Conservation (phyloP, 371 early-diverging fungal genomes). For the Mucor plumbeus region DNA sequence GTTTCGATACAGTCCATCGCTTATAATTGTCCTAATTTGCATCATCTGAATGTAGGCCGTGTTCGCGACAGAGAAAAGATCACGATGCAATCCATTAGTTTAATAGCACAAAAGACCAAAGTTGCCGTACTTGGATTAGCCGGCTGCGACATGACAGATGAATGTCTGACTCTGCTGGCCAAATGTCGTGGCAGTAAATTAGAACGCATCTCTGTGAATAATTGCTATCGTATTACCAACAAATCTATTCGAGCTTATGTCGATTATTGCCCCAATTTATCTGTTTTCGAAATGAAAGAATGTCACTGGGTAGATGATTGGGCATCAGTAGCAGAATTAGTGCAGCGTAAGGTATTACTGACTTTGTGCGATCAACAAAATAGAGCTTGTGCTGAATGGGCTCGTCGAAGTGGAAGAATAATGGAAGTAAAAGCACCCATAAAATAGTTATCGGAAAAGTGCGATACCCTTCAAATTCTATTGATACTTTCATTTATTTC, state of each 20-base stretch:
- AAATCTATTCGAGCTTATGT: constrained; percentile 52
- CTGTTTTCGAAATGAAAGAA: constrained; percentile 68
- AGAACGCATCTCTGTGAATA: constrained; percentile 64
- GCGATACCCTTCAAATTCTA: background rate
- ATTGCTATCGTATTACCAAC: constrained; percentile 62
- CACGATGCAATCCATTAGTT: constrained; percentile 53
- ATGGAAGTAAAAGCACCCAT: constrained; percentile 45
- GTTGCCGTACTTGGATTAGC: constrained; percentile 61
- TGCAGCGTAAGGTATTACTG: constrained; percentile 45
- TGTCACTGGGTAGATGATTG: constrained; percentile 56
- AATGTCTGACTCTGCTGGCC: constrained; percentile 58
- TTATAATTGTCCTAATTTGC: constrained; percentile 46
- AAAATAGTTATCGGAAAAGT: constrained; percentile 25
- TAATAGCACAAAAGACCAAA: constrained; percentile 56
- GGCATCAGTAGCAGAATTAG: constrained; percentile 43
- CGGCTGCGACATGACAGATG: constrained; percentile 63
- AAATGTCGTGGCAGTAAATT: constrained; percentile 46
- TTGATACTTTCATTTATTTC: background rate
- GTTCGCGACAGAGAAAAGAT: constrained; percentile 58
- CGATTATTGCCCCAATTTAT: constrained; percentile 52
- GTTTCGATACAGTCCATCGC: constrained; percentile 52
- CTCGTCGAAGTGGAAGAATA: constrained; percentile 29
- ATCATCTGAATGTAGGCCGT: constrained; percentile 64
- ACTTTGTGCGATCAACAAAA: constrained; percentile 54
- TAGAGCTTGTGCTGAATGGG: constrained; percentile 51